These are phyloP conservation scores for Cymbomonas tetramitiformis DNA, from an alignment of 139 green algal species.

Conservation along the genomic window DNA sequence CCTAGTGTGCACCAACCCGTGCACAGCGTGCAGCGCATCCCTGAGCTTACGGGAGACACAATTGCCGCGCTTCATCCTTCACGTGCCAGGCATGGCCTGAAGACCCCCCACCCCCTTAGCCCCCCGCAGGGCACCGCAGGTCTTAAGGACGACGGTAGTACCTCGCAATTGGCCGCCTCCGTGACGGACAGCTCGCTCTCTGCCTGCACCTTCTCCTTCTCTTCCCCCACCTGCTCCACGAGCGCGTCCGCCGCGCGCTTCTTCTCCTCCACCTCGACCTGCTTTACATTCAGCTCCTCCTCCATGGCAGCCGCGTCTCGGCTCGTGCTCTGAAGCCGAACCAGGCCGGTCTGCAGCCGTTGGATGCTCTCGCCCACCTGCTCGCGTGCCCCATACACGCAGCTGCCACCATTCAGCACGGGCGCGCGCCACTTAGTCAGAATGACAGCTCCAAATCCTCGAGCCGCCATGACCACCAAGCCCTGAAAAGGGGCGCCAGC, in stretches of 20 bases:
- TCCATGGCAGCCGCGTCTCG: not conserved
- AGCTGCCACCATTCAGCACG: not conserved
- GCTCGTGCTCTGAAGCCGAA: not conserved
- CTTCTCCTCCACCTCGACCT: not conserved
- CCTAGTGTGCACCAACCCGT: too few species aligned
- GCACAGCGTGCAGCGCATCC: too few species aligned
- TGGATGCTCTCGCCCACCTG: not conserved
- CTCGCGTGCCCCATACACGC: not conserved
- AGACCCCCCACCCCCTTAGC: too few species aligned
- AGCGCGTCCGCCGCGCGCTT: not conserved
- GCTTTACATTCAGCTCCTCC: not conserved
- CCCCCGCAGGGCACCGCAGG: too few species aligned
- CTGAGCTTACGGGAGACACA: too few species aligned
- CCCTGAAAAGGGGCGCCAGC: too few species aligned
- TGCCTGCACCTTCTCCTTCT: not conserved
- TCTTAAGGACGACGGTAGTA: too few species aligned
- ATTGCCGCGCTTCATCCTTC: too few species aligned
- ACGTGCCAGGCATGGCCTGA: too few species aligned
- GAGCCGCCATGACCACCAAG: too few species aligned
- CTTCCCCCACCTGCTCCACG: not conserved
- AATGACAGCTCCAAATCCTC: too few species aligned
- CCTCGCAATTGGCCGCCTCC: not conserved
- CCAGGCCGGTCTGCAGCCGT: not conserved
- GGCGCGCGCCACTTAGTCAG: too few species aligned
- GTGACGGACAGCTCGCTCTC: not conserved